phyloP scores from a whole-genome alignment of 805 yeast species.

The Metschnikowia gelsemii region DNA sequence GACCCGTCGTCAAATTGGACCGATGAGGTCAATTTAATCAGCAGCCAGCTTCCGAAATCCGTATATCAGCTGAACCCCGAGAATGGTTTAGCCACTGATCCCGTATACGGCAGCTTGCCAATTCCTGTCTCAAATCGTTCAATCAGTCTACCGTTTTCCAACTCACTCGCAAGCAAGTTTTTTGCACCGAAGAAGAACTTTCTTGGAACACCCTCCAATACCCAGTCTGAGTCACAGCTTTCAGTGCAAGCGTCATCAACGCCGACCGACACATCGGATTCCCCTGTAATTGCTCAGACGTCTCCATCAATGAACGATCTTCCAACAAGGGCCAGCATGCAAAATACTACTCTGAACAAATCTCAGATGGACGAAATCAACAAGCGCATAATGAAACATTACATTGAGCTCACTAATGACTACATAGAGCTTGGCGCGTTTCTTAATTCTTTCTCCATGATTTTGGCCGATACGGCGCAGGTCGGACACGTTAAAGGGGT shows the following conservation, averaged over 20 bases:
- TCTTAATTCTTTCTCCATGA: constrained; percentile 54
- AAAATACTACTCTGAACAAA: constrained; percentile 15
- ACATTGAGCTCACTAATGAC: constrained; percentile 59
- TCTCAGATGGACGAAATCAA: constrained; percentile 57
- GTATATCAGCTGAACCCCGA: constrained; percentile 46
- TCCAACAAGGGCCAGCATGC: constrained; percentile 17
- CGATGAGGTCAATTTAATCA: constrained; percentile 51
- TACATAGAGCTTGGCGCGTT: constrained; percentile 71
- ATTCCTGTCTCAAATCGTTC: constrained; percentile 29
- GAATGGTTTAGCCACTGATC: constrained; percentile 39
- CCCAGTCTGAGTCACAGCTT: constrained; percentile 23
- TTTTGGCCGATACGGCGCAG: constrained; percentile 34
- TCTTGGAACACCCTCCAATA: constrained; percentile 1
- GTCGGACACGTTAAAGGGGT: constrained; percentile 21
- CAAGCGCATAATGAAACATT: constrained; percentile 52
- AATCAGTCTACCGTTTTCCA: constrained; percentile 32
- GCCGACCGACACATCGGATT: constrained; percentile 21
- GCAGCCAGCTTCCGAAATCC: constrained; percentile 41
- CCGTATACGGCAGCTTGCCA: constrained; percentile 36
- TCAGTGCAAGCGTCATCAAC: constrained; percentile 15
- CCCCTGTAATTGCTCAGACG: constrained; percentile 13
- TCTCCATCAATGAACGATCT: constrained; percentile 12
- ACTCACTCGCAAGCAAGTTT: constrained; percentile 18
- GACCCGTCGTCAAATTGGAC: constrained; percentile 85
- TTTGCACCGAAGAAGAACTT: constrained; percentile 3